A percentile compares a stretch with the other conserved stretches of the same genome.
Evolutionary conservation across 768 basidiomycete species (phyloP).

Genomic region (Favolaschia claudopus): DNA sequence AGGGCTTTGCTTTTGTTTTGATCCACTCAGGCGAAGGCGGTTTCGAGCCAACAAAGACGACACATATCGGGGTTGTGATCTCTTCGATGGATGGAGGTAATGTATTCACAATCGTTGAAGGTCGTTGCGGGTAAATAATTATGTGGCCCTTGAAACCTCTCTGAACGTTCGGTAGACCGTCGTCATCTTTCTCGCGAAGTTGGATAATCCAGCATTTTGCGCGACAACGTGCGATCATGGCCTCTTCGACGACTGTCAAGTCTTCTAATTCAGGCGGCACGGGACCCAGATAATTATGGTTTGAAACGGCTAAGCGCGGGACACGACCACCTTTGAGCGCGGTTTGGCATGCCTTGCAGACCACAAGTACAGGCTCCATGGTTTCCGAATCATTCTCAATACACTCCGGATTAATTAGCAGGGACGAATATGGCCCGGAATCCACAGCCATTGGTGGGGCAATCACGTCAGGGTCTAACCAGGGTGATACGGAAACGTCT

Average conservation of each 20-base stretch:
- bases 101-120: neutral
- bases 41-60: neutral
- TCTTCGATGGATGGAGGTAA: constrained; percentile 1
- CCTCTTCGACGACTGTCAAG: constrained; percentile 13
- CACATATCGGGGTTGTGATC: constrained; percentile 2
- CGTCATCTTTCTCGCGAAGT: neutral
- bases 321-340: too few species aligned
- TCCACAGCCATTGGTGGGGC: too few species aligned
- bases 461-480: too few species aligned
- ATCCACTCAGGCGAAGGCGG: neutral
- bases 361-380: too few species aligned
- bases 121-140: constrained; percentile 1
- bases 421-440: too few species aligned
- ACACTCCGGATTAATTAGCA: too few species aligned
- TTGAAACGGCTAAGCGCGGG: neutral
- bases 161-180: constrained; percentile 22
- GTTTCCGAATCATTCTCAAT: too few species aligned
- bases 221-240: constrained; percentile 17
- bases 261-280: constrained; percentile 6
- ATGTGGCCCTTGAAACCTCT: constrained; percentile 1
- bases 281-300: constrained; percentile 6
- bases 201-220: constrained; percentile 5
- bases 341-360: too few species aligned
- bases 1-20: neutral
- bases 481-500: too few species aligned